These are phyloP conservation scores for Phytopythium cucurbitacearum DNA, from an alignment of 352 stramenopile genomes.

Conservation along the genomic window DNA sequence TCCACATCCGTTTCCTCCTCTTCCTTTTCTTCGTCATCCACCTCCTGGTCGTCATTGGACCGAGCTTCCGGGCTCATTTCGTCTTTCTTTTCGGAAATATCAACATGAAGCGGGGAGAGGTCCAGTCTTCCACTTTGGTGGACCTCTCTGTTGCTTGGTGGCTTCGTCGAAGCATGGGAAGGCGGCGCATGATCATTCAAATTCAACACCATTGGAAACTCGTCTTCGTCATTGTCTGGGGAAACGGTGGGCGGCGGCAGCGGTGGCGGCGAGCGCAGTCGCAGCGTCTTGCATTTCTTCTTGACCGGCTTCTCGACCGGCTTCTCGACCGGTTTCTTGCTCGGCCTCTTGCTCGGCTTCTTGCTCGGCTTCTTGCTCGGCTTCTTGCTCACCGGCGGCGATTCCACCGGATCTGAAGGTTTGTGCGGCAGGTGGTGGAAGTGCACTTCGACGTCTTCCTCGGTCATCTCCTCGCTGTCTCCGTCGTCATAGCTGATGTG, in stretches of 20 bases:
- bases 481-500: slow-evolving; percentile 77
- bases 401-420: background rate
- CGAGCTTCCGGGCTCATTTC: background rate
- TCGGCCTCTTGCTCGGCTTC: background rate
- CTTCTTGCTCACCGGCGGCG: slow-evolving; percentile 12
- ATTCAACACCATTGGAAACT: slow-evolving; percentile 24
- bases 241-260: background rate
- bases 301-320: background rate
- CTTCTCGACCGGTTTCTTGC: background rate
- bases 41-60: slow-evolving; percentile 10
- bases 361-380: slow-evolving; percentile 9
- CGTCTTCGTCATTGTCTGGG: background rate
- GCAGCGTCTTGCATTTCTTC: background rate
- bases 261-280: slow-evolving; percentile 1
- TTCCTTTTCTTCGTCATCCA: slow-evolving; percentile 13
- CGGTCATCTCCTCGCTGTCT: slow-evolving; percentile 80
- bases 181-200: slow-evolving; percentile 39
- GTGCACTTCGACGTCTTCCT: slow-evolving; percentile 54
- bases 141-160: background rate
- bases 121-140: background rate
- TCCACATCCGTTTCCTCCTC: slow-evolving; percentile 16
- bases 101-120: slow-evolving; percentile 2
- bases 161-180: no score
- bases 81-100: slow-evolving; percentile 7
- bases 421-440: slow-evolving; percentile 17